Percentiles rank a stretch among this genome's conserved stretches.
phyloP scores from a whole-genome alignment of 2,329 filamentous ascomycete species.

The Byssochlamys sp. region DNA sequence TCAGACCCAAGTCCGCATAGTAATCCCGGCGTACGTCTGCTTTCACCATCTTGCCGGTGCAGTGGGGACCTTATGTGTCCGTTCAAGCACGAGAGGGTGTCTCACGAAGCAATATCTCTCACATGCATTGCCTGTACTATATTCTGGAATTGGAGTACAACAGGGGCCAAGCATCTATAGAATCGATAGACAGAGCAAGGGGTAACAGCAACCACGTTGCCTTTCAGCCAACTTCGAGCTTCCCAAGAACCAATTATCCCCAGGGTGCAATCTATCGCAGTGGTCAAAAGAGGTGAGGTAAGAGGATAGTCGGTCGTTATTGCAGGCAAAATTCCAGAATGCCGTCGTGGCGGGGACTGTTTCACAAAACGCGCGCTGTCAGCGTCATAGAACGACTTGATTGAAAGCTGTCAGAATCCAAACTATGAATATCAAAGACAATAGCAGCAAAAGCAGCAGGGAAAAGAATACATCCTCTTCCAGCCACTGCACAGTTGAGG shows the following conservation, averaged over 20 bases:
- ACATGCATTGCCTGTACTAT: neutral
- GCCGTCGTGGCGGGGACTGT: neutral
- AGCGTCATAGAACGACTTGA: neutral
- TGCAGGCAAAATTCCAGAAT: neutral
- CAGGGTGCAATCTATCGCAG: neutral
- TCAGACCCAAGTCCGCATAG: conserved; percentile 72
- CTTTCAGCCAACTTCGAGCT: neutral
- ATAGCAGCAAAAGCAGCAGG: neutral
- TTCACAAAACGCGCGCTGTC: neutral
- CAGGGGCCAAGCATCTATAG: neutral
- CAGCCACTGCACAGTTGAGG: neutral
- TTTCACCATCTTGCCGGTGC: conserved; percentile 52
- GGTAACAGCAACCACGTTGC: neutral
- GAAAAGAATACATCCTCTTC: neutral
- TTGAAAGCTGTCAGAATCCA: neutral
- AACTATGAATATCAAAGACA: neutral
- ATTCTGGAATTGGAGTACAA: neutral
- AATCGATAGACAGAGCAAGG: neutral
- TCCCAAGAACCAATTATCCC: neutral
- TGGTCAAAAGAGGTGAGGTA: neutral
- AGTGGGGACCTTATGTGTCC: conserved; percentile 5
- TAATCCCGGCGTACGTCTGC: conserved; percentile 63
- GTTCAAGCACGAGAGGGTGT: conserved; percentile 1
- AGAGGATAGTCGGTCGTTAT: neutral
- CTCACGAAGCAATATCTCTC: neutral